These are phyloP conservation scores for Rosa multiflora DNA, from an alignment of 306 rosid genomes.

Conservation along the genomic window DNA sequence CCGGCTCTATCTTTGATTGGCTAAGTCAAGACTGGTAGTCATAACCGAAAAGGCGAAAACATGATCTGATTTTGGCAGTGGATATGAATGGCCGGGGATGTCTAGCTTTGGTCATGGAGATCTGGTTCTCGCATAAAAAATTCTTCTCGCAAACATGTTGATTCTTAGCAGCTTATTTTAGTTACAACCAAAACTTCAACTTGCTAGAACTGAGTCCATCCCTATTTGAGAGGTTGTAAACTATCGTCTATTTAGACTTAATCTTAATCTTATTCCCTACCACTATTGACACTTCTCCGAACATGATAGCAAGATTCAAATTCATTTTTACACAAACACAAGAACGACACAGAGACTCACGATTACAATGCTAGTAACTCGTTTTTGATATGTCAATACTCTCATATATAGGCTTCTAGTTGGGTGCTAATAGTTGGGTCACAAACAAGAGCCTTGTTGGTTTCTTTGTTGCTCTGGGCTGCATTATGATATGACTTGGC, in stretches of 20 bases:
- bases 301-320: not conserved
- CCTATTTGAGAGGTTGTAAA: not conserved
- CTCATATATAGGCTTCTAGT: not conserved
- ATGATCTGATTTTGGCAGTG: too few species aligned
- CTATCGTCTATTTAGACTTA: too few species aligned
- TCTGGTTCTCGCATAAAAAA: too few species aligned
- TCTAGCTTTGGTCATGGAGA: too few species aligned
- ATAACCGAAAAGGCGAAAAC: too few species aligned
- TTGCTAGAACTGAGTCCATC: not conserved
- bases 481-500: not conserved
- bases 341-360: not conserved
- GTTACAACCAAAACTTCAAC: too few species aligned
- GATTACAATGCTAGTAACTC: not conserved
- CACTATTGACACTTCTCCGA: not conserved
- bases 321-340: not conserved
- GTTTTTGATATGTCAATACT: too few species aligned
- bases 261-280: not conserved
- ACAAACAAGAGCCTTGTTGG: not conserved
- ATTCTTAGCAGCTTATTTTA: too few species aligned
- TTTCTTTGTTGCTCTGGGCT: not conserved
- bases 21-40: too few species aligned
- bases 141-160: too few species aligned
- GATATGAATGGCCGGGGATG: too few species aligned
- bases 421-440: not conserved
- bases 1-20: too few species aligned